phyloP scores from a whole-genome alignment of 352 stramenopile genomes.

The Thraustochytrium striatum region DNA sequence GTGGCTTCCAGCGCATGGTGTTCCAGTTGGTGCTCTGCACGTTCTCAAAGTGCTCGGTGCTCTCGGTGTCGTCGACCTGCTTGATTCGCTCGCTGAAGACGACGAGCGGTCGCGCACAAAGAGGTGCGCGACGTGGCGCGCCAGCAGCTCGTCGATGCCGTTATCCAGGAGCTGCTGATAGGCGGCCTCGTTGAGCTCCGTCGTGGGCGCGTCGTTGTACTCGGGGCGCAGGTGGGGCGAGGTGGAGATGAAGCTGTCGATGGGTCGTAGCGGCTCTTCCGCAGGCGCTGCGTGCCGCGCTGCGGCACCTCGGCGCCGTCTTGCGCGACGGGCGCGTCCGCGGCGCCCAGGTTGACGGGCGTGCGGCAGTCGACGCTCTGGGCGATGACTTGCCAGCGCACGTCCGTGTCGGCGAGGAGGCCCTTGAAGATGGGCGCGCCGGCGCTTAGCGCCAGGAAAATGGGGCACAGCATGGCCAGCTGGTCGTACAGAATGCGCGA shows the following conservation, averaged over 20 bases:
- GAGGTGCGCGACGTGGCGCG: slow-evolving; percentile 95
- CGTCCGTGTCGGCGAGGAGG: slow-evolving; percentile 78
- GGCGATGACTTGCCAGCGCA: slow-evolving; percentile 93
- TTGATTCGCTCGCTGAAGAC: slow-evolving; percentile 81
- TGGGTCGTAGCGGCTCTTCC: slow-evolving; percentile 88
- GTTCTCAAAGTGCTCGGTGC: slow-evolving; percentile 78
- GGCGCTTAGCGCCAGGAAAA: slow-evolving; percentile 96
- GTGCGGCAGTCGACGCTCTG: slow-evolving; percentile 92
- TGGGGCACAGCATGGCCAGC: slow-evolving; percentile 93
- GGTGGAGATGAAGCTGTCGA: slow-evolving; percentile 59
- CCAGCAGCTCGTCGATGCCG: slow-evolving; percentile 89
- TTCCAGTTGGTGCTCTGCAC: slow-evolving; percentile 99
- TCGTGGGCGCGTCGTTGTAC: slow-evolving; percentile 90
- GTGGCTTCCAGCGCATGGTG: slow-evolving; percentile 99
- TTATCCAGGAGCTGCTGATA: slow-evolving; percentile 80
- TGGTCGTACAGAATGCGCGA: slow-evolving; percentile 99
- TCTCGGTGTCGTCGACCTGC: slow-evolving; percentile 72
- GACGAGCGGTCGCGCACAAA: slow-evolving; percentile 97
- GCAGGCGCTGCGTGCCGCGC: slow-evolving; percentile 86
- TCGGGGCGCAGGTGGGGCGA: slow-evolving; percentile 48
- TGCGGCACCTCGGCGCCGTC: slow-evolving; percentile 55
- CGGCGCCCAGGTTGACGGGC: slow-evolving; percentile 59
- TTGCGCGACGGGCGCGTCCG: slow-evolving; percentile 54
- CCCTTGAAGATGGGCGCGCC: slow-evolving; percentile 96
- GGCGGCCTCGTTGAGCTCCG: slow-evolving; percentile 87